phyloP scores from a whole-genome alignment of 1,284 basidiomycete species.

The Moniliophthora roreri region DNA sequence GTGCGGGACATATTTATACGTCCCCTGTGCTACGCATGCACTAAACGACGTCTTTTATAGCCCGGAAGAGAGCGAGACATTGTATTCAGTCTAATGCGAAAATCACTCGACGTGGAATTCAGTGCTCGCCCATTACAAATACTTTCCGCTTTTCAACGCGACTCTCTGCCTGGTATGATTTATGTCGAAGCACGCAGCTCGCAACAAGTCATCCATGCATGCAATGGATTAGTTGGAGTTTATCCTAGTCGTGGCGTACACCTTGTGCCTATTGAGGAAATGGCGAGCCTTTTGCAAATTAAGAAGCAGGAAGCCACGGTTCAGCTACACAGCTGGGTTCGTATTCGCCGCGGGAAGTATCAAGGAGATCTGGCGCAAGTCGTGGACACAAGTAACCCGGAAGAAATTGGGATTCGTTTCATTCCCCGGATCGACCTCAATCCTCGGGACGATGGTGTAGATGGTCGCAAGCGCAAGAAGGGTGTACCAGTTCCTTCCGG shows the following conservation, averaged over 20 bases:
- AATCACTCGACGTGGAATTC: constrained; percentile 81
- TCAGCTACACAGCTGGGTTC: constrained; percentile 90
- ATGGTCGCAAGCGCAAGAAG: constrained; percentile 71
- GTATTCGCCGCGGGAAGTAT: constrained; percentile 93
- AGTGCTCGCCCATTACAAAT: constrained; percentile 80
- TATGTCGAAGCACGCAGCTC: constrained; percentile 93
- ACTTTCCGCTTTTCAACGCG: constrained; percentile 92
- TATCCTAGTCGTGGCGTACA: constrained; percentile 81
- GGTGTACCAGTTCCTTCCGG: constrained; percentile 38
- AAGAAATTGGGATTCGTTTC: constrained; percentile 92
- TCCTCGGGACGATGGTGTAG: constrained; percentile 79
- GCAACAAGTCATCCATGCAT: constrained; percentile 84
- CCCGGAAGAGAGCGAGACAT: constrained; percentile 91
- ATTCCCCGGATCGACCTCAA: constrained; percentile 96
- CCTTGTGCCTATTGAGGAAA: constrained; percentile 96
- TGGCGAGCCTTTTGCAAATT: constrained; percentile 95
- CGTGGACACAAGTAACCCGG: constrained; percentile 91
- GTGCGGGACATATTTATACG: constrained; percentile 41
- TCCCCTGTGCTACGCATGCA: background rate
- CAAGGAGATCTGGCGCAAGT: constrained; percentile 95
- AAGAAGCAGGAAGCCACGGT: constrained; percentile 92
- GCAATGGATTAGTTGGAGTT: constrained; percentile 90
- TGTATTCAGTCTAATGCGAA: constrained; percentile 93
- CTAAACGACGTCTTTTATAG: constrained; percentile 36
- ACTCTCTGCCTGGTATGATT: constrained; percentile 93